phyloP scores from a whole-genome alignment of 2,329 filamentous ascomycete species.

The Exophiala phaeomuriformis region DNA sequence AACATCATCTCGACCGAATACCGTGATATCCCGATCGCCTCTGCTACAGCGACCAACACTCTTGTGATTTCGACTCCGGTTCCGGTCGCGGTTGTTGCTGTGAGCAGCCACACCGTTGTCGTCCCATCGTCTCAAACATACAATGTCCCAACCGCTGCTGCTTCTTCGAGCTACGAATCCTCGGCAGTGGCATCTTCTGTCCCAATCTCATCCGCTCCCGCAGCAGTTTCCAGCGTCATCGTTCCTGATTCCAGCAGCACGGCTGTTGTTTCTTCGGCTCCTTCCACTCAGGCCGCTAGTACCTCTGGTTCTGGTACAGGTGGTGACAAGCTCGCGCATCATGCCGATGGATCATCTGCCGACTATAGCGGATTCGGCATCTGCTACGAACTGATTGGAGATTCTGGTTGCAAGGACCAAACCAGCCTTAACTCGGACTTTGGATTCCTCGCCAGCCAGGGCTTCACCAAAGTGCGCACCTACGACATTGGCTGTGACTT shows the following conservation, averaged over 20 bases:
- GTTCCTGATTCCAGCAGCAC: slow-evolving; percentile 14
- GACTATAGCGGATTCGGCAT: slow-evolving; percentile 41
- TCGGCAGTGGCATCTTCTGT: not conserved
- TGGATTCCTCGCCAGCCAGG: slow-evolving; percentile 43
- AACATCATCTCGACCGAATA: slow-evolving; percentile 40
- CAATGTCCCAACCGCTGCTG: not conserved
- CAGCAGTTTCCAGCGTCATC: slow-evolving; percentile 6
- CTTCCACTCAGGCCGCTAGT: slow-evolving; percentile 12
- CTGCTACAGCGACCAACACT: not conserved
- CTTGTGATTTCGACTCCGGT: no score
- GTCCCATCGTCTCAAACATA: not conserved
- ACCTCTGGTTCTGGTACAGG: not conserved
- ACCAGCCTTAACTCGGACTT: slow-evolving; percentile 60
- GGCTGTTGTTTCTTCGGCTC: slow-evolving; percentile 1
- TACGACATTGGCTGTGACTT: slow-evolving; percentile 76
- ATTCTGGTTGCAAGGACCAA: slow-evolving; percentile 59
- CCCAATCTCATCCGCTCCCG: slow-evolving; percentile 3
- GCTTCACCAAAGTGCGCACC: slow-evolving; percentile 61
- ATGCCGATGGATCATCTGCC: not conserved
- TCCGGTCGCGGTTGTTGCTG: not conserved
- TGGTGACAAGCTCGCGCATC: not conserved
- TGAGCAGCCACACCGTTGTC: not conserved
- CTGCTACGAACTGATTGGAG: slow-evolving; percentile 53
- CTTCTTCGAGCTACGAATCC: not conserved
- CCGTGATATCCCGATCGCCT: slow-evolving; percentile 26